A percentile compares a stretch with the other conserved stretches of the same genome.
These are phyloP conservation scores for Chlamydomonas schloesseri DNA, from an alignment of 139 green algal genomes.

Conservation along the genomic window DNA sequence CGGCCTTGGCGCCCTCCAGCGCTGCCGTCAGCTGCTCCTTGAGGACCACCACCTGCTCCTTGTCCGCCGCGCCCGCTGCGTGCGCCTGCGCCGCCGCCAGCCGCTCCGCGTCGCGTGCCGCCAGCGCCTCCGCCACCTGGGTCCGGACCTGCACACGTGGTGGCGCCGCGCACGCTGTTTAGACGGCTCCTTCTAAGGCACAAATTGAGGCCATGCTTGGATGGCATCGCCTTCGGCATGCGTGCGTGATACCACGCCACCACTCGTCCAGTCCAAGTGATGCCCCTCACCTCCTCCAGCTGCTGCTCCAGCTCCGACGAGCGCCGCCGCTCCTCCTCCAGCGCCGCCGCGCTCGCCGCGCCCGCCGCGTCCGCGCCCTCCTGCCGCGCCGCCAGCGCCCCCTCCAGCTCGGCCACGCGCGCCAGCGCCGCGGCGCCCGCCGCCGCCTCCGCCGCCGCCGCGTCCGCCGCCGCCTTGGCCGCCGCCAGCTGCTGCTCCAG, in stretches of 20 bases:
- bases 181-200: too few relatives aligned
- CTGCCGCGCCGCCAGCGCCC: not conserved
- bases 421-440: not conserved
- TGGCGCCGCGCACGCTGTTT: too few relatives aligned
- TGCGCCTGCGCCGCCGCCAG: not conserved
- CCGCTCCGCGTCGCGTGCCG: slow-evolving; percentile 1
- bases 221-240: too few relatives aligned
- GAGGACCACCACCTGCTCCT: not conserved
- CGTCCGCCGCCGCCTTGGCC: not conserved
- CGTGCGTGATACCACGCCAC: too few relatives aligned
- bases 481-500: not conserved
- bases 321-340: not conserved
- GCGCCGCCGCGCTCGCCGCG: not conserved
- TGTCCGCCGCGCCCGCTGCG: not conserved
- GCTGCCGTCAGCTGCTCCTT: not conserved
- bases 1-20: not conserved
- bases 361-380: not conserved
- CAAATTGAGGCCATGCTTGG: too few relatives aligned
- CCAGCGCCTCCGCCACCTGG: not conserved
- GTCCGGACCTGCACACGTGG: too few relatives aligned
- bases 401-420: not conserved
- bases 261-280: too few relatives aligned
- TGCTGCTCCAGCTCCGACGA: too few relatives aligned
- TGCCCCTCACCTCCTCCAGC: not conserved
- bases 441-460: not conserved